Conservation (phyloP, 2,329 filamentous ascomycete species). For the Trichoderma sp. region DNA sequence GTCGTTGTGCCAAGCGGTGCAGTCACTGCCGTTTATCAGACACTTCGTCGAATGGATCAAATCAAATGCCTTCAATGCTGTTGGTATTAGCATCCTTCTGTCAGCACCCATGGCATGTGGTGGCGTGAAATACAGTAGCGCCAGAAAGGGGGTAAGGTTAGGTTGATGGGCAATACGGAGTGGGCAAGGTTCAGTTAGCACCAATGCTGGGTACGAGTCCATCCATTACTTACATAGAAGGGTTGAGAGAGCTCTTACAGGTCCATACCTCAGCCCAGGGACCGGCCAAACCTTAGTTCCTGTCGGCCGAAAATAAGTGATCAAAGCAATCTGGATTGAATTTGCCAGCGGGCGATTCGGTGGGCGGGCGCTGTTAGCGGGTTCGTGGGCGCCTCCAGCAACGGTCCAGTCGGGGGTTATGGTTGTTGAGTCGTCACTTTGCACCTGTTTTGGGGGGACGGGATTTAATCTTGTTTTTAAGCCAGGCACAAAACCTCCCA, state of each 20-base stretch:
- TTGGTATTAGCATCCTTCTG: background rate
- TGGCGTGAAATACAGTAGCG: background rate
- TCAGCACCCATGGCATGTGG: background rate
- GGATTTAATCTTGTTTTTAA: constrained; percentile 9
- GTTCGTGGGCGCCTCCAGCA: background rate
- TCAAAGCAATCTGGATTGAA: background rate
- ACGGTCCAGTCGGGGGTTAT: background rate
- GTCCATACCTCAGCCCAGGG: background rate
- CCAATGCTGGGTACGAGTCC: background rate
- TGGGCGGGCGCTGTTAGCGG: background rate
- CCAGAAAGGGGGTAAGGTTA: background rate
- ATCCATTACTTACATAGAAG: background rate
- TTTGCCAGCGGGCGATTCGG: constrained; percentile 1
- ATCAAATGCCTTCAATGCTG: background rate
- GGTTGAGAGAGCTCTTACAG: background rate
- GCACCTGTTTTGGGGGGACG: background rate
- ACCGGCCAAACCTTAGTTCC: background rate
- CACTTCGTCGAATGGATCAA: background rate
- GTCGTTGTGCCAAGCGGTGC: background rate
- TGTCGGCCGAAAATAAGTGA: background rate
- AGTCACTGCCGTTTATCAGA: background rate
- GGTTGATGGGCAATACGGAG: background rate
- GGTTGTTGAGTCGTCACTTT: background rate
- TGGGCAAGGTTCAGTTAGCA: background rate
- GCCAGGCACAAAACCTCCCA: constrained; percentile 2